phyloP scores from a whole-genome alignment of 2,329 filamentous ascomycete genomes.

The Acarospora socialis region DNA sequence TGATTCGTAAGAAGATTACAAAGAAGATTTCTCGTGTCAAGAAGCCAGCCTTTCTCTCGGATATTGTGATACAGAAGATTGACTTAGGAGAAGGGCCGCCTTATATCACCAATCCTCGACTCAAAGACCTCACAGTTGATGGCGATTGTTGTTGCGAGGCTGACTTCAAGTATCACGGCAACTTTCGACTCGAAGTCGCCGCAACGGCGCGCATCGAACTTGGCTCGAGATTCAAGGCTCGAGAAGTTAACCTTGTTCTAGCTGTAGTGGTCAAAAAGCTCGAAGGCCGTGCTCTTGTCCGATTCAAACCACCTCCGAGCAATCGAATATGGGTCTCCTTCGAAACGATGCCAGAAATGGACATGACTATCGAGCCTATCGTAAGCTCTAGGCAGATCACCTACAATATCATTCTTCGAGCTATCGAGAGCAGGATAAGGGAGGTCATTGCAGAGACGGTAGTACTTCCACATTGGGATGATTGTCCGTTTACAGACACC shows the following conservation, averaged over 20 bases:
- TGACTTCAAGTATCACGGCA: slow-evolving; percentile 78
- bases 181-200: slow-evolving; percentile 76
- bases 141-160: slow-evolving; percentile 79
- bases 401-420: slow-evolving; percentile 76
- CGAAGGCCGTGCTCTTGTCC: slow-evolving; percentile 70
- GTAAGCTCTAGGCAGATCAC: slow-evolving; percentile 93
- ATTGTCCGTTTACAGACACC: slow-evolving; percentile 79
- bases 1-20: slow-evolving; percentile 72
- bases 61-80: slow-evolving; percentile 68
- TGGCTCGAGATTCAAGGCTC: slow-evolving; percentile 71
- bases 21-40: slow-evolving; percentile 95
- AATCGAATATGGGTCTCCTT: slow-evolving; percentile 96
- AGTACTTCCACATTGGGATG: slow-evolving; percentile 91
- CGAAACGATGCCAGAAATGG: slow-evolving; percentile 83
- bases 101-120: slow-evolving; percentile 71
- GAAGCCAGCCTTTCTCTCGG: slow-evolving; percentile 77
- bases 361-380: slow-evolving; percentile 87
- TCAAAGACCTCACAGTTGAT: slow-evolving; percentile 81
- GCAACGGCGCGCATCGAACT: slow-evolving; percentile 89
- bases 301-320: slow-evolving; percentile 87
- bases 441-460: slow-evolving; percentile 87
- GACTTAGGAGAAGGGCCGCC: slow-evolving; percentile 78
- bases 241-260: slow-evolving; percentile 79
- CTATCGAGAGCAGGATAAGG: slow-evolving; percentile 89
- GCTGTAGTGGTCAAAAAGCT: slow-evolving; percentile 73